A percentile compares a stretch with the other conserved stretches of the same genome.
Conservation (phyloP, 768 basidiomycete species). For the Tephrocybe sp. region DNA sequence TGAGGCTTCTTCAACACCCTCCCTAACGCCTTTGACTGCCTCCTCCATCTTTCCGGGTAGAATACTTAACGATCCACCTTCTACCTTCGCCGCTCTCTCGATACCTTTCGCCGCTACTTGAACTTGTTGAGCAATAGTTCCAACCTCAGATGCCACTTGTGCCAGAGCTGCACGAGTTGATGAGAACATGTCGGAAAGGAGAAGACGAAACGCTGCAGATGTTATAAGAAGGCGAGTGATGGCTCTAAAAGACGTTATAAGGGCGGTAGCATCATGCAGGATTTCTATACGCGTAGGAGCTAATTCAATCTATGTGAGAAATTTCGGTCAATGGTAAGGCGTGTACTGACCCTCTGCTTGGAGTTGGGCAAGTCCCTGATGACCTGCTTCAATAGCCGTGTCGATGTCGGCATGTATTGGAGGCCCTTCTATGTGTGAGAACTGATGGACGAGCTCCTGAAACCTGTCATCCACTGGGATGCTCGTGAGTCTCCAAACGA, state of each 20-base stretch:
- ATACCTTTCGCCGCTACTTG: constrained; percentile 32
- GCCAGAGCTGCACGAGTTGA: constrained; percentile 32
- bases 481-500: not conserved
- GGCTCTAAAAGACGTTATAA: constrained; percentile 27
- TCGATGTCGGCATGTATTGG: constrained; percentile 19
- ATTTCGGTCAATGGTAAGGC: too few relatives aligned
- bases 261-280: constrained; percentile 24
- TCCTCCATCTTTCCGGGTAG: constrained; percentile 1
- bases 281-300: constrained; percentile 26
- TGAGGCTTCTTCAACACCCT: not conserved
- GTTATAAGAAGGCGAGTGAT: constrained; percentile 28
- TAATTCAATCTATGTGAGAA: too few relatives aligned
- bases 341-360: constrained; percentile 9
- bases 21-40: not conserved
- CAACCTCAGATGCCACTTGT: constrained; percentile 31
- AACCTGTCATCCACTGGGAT: constrained; percentile 34
- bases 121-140: constrained; percentile 27
- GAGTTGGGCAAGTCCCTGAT: constrained; percentile 11
- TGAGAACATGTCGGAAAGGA: constrained; percentile 30
- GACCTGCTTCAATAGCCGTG: constrained; percentile 15
- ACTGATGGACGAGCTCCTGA: constrained; percentile 35
- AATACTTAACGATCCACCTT: constrained; percentile 3
- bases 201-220: constrained; percentile 35
- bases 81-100: constrained; percentile 18
- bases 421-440: constrained; percentile 19